Conservation (phyloP, 108 stramenopile genomes). For the Pseudonitzschia delicatissima region DNA sequence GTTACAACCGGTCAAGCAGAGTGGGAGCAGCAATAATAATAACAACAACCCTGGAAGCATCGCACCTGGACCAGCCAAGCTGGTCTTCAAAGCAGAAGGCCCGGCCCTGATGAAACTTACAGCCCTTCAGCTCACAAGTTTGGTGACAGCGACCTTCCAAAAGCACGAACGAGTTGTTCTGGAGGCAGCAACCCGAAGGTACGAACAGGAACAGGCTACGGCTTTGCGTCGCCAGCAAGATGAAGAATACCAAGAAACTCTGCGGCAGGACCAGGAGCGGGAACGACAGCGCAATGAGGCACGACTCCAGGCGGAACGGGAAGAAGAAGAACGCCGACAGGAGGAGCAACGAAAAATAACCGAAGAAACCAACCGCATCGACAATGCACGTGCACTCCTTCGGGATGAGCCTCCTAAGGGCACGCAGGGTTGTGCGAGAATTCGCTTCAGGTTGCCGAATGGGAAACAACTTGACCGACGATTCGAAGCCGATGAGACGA, state of each 20-base stretch:
- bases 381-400: constrained; percentile 38
- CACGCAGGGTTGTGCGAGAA: constrained; percentile 25
- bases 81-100: constrained; percentile 63
- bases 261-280: constrained; percentile 71
- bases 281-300: constrained; percentile 43
- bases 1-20: constrained; percentile 48
- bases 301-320: constrained; percentile 22
- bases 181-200: constrained; percentile 47
- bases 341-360: constrained; percentile 22
- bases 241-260: constrained; percentile 75
- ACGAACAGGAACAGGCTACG: constrained; percentile 67
- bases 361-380: constrained; percentile 47
- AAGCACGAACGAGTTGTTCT: constrained; percentile 47
- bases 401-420: constrained; percentile 32
- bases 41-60: background rate
- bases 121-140: constrained; percentile 34
- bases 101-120: constrained; percentile 41
- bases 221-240: constrained; percentile 76
- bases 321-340: constrained; percentile 22
- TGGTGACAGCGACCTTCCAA: constrained; percentile 45
- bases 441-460: constrained; percentile 75
- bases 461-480: constrained; percentile 76
- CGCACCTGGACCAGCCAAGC: constrained; percentile 35
- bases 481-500: constrained; percentile 56
- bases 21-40: background rate